These are phyloP conservation scores for Teunomyces tritomae DNA, from an alignment of 805 yeast species.

Conservation along the genomic window DNA sequence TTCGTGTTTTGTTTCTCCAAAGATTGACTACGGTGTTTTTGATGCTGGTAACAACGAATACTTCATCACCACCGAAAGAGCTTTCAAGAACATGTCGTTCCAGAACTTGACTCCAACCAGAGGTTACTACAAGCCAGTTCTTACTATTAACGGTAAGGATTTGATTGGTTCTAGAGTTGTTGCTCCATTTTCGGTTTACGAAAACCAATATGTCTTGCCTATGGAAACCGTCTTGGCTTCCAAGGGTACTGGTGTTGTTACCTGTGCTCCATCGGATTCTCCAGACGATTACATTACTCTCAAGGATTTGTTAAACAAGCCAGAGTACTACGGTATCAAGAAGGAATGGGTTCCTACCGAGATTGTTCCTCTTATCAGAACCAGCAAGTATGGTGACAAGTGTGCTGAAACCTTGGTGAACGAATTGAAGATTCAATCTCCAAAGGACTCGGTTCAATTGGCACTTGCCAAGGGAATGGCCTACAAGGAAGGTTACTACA, in stretches of 20 bases:
- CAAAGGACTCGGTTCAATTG: slow-evolving; percentile 83
- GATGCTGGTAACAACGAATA: slow-evolving; percentile 72
- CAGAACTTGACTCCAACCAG: slow-evolving; percentile 89
- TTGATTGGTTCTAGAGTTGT: slow-evolving; percentile 83
- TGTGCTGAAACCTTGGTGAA: slow-evolving; percentile 84
- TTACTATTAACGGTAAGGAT: slow-evolving; percentile 62
- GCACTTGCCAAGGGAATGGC: slow-evolving; percentile 93
- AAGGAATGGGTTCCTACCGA: slow-evolving; percentile 82
- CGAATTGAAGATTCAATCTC: slow-evolving; percentile 87
- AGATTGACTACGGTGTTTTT: slow-evolving; percentile 86
- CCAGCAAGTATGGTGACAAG: slow-evolving; percentile 83
- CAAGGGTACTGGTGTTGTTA: slow-evolving; percentile 98
- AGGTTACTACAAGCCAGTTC: slow-evolving; percentile 66
- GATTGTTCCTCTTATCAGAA: slow-evolving; percentile 68
- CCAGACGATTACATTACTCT: slow-evolving; percentile 95
- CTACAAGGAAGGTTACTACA: slow-evolving; percentile 94
- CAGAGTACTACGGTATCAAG: slow-evolving; percentile 84
- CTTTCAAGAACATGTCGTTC: slow-evolving; percentile 95
- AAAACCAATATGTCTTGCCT: slow-evolving; percentile 80
- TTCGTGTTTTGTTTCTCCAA: slow-evolving; percentile 96
- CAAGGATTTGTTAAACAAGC: slow-evolving; percentile 78
- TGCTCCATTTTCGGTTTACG: slow-evolving; percentile 76
- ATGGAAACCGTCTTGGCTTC: slow-evolving; percentile 95
- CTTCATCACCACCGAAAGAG: slow-evolving; percentile 87
- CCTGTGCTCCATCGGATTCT: slow-evolving; percentile 98